A percentile compares a stretch with the other conserved stretches of the same genome.
Conservation (phyloP, 495 filamentous ascomycete genomes). For the Cetradonia linearis region DNA sequence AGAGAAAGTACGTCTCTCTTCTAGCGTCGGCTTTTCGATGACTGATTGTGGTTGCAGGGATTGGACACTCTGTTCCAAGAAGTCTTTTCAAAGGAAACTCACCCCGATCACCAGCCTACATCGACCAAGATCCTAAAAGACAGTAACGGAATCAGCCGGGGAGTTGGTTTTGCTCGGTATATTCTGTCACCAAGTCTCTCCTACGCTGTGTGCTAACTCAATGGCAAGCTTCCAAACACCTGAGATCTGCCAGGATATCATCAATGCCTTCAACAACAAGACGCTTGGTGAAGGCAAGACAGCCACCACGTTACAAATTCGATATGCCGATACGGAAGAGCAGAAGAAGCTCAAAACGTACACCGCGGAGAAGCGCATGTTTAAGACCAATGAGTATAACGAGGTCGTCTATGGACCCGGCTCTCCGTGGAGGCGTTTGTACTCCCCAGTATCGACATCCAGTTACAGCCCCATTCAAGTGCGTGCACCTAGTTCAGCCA, state of each 20-base stretch:
- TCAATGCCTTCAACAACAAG: constrained; percentile 71
- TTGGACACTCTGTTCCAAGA: constrained; percentile 25
- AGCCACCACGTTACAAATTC: constrained; percentile 74
- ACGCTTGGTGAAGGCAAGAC: constrained; percentile 56
- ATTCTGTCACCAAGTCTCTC: constrained; percentile 11
- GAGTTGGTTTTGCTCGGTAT: constrained; percentile 94
- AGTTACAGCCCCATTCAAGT: constrained; percentile 20
- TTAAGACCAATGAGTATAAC: constrained; percentile 92
- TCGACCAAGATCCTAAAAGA: constrained; percentile 92
- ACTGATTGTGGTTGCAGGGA: constrained; percentile 9
- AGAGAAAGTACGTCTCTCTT: constrained; percentile 55
- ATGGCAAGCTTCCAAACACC: constrained; percentile 67
- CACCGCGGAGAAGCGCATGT: constrained; percentile 83
- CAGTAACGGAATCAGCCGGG: constrained; percentile 78
- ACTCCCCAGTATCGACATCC: constrained; percentile 15
- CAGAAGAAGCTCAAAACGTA: constrained; percentile 94
- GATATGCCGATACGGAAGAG: constrained; percentile 89
- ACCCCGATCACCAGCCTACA: constrained; percentile 63
- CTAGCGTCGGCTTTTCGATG: background rate
- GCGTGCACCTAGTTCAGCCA: constrained; percentile 27
- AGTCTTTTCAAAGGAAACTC: constrained; percentile 49
- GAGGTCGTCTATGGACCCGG: constrained; percentile 33
- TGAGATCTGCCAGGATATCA: constrained; percentile 75
- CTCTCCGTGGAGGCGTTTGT: constrained; percentile 15
- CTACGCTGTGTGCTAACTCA: constrained; percentile 1